Base-by-base conservation (phyloP, 2,329 filamentous ascomycete genomes). In the Ceratocystis ficicola region DNA sequence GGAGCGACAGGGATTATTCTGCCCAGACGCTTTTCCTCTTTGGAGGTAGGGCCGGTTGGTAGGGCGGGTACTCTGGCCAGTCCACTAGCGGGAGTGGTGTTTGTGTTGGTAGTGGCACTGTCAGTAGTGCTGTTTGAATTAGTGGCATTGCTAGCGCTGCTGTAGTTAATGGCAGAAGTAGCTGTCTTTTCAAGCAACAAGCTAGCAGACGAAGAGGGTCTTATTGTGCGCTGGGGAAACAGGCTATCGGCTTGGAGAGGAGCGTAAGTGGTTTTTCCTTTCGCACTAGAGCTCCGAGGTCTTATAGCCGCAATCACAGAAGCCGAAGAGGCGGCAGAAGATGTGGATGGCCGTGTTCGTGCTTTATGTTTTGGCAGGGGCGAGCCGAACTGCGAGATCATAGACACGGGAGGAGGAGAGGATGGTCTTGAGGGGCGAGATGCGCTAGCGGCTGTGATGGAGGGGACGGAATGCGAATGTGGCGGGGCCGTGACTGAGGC, bases 1-100 rank as follows among this genome's bases (percentile, higher is more conserved):
- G 63, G 60, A 5, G 66, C 48, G 10, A 67, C 66, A 22, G 63
- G 63, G 25, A 68, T 64, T 12, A 68, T 52, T 55, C 64, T 67
- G 46, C 36, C 55, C 55, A 59, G 12, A n/a, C 55, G 55, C 55
- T 59, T 59, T 59, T 59, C 55, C 15, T 59, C 55, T 59, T 59
- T 59, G 55, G 55, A 59, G 20, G 55, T 36, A 59, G 55, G 55
- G 55, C 55, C 55, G 30, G 17, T 59, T 59, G 55, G 55, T 30
- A 59, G 22, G 55, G 17, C 55, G 25, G 55, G 55, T 59, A 59
- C 20, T 59, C 28, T 59, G 55, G 15, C 12, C 3, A 10, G 25
- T 32, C 25, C 30, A 36, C 20, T 15, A 55, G 50, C 50, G 25
- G 50, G 20, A 55, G 50, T 30, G 25, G 50, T 28, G 12, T 20